Conservation (phyloP, 1,139 yeast species). For the Saccharomyces hybrid region DNA sequence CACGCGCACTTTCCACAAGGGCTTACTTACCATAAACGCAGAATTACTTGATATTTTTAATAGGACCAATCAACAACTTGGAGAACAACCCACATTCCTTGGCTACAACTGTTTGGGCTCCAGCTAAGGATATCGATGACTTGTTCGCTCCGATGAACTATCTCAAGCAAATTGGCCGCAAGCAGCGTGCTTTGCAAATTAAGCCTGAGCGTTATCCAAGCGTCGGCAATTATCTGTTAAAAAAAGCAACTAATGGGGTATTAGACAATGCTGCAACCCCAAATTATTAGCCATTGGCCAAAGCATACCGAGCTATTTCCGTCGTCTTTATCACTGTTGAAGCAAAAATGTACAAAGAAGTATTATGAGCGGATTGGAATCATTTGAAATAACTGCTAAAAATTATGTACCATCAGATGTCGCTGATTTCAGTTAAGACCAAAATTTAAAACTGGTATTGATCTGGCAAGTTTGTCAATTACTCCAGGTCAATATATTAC, state of each 20-base stretch:
- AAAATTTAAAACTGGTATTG: constrained; percentile 30
- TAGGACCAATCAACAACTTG: constrained; percentile 47
- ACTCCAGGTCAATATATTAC: constrained; percentile 55
- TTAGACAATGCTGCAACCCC: constrained; percentile 52
- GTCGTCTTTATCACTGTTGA: constrained; percentile 53
- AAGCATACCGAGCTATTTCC: constrained; percentile 60
- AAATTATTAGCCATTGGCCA: constrained; percentile 54
- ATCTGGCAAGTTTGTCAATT: constrained; percentile 35
- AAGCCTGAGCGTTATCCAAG: constrained; percentile 57
- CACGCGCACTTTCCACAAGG: constrained; percentile 47
- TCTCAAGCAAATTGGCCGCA: constrained; percentile 54
- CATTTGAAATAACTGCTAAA: constrained; percentile 41
- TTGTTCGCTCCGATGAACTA: constrained; percentile 46
- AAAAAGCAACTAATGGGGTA: constrained; percentile 44
- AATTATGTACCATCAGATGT: constrained; percentile 39
- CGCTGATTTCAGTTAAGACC: constrained; percentile 48
- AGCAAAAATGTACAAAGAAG: constrained; percentile 38
- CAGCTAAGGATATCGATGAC: constrained; percentile 59
- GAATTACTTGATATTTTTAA: constrained; percentile 54
- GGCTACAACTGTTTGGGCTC: constrained; percentile 54
- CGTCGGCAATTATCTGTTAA: constrained; percentile 50
- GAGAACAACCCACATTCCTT: constrained; percentile 56
- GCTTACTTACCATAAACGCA: constrained; percentile 48
- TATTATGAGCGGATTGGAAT: constrained; percentile 51
- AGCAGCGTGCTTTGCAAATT: constrained; percentile 60